Percentiles rank a stretch among this genome's conserved stretches.
phyloP scores from a whole-genome alignment of 164 flowering plant species.

The Kalanchoe fedtschenkoi region DNA sequence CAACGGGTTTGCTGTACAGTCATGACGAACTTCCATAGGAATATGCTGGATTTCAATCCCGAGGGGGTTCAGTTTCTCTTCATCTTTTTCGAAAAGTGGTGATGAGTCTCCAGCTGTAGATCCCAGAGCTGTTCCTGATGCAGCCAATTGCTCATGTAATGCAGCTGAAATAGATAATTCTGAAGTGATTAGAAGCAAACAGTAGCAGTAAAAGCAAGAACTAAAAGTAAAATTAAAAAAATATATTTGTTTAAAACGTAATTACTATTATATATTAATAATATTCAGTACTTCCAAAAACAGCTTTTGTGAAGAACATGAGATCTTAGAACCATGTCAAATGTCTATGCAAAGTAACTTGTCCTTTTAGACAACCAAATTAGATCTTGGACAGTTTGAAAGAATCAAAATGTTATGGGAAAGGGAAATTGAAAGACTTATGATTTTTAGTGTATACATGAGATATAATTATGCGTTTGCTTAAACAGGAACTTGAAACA shows the following conservation, averaged over 20 bases:
- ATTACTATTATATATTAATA: background rate
- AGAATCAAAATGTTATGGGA: too few species aligned
- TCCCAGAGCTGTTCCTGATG: slow-evolving; percentile 26
- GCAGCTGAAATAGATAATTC: slow-evolving; percentile 17
- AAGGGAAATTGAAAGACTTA: too few species aligned
- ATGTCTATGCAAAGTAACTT: background rate
- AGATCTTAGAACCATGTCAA: background rate
- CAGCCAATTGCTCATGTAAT: slow-evolving; percentile 27
- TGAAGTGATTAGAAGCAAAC: background rate
- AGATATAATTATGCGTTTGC: too few species aligned
- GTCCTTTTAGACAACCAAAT: too few species aligned
- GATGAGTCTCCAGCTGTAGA: slow-evolving; percentile 32
- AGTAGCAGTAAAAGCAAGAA: background rate
- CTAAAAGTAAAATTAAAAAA: background rate
- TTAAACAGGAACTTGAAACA: too few species aligned
- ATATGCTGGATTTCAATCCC: slow-evolving; percentile 24
- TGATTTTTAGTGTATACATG: too few species aligned
- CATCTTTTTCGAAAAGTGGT: slow-evolving; percentile 19
- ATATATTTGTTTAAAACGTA: background rate
- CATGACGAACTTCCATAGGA: slow-evolving; percentile 14
- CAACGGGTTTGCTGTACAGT: slow-evolving; percentile 12
- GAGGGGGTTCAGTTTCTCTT: slow-evolving; percentile 21
- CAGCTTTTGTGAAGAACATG: background rate
- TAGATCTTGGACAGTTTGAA: too few species aligned
- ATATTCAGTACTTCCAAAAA: background rate